A percentile compares a stretch with the other conserved stretches of the same genome.
Evolutionary conservation across 1,139 yeast genomes (phyloP).

Genomic region (Hemisphaericaspora subhashii): DNA sequence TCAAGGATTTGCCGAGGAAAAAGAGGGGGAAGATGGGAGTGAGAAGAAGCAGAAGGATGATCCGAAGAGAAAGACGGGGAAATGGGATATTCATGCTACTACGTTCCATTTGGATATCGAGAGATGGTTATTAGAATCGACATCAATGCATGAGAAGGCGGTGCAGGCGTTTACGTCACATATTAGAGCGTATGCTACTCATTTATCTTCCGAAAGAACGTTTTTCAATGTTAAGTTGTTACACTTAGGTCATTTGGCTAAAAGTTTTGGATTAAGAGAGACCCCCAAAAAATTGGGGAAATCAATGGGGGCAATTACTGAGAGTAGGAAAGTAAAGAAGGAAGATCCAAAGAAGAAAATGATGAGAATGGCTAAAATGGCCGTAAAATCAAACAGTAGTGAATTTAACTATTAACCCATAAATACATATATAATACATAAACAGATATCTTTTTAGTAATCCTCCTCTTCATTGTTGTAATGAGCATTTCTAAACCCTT

Average conservation of each 20-base stretch:
- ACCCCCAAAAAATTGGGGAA: constrained; percentile 79
- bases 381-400: constrained; percentile 58
- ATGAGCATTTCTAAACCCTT: constrained; percentile 18
- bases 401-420: constrained; percentile 65
- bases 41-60: constrained; percentile 22
- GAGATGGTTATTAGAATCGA: constrained; percentile 78
- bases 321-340: constrained; percentile 23
- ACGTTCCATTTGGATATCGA: constrained; percentile 93
- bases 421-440: background rate
- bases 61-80: constrained; percentile 37
- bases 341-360: constrained; percentile 68
- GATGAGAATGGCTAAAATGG: constrained; percentile 75
- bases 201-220: constrained; percentile 72
- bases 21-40: constrained; percentile 12
- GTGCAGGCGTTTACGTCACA: constrained; percentile 83
- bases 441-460: no score
- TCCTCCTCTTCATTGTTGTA: background rate
- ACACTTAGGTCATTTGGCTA: constrained; percentile 95
- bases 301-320: constrained; percentile 26
- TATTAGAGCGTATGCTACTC: constrained; percentile 96
- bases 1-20: constrained; percentile 56
- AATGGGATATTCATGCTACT: constrained; percentile 95
- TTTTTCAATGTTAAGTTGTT: constrained; percentile 76
- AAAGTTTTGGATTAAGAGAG: constrained; percentile 90
- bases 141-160: constrained; percentile 59